Evolutionary conservation across 768 basidiomycete species (phyloP), one percentile per base, ranked within the genome.

Genomic region (Leccinellum rugosiceps): DNA sequence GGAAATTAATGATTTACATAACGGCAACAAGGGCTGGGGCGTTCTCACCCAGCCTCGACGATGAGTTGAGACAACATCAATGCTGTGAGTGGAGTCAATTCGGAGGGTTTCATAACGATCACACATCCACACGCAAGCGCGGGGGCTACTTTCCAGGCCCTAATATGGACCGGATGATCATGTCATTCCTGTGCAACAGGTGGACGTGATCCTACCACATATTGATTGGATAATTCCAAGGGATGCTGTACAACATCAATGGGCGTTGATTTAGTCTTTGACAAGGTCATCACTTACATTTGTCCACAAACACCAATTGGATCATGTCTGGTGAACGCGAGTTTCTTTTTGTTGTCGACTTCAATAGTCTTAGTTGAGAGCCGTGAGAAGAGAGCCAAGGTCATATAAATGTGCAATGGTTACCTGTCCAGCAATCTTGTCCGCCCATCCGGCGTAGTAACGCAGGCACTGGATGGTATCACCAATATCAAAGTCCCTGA

Each of bases 391-490:
- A 35, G 25, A 32, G 43, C 58, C 19, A 28, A 44, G 13, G 21
- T 30, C 25, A 31, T 43, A 13, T 56, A 49, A 21, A 55, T 56
- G 53, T 61, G 58, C 43, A 32, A 44, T 34, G 43, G n/a, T 63
- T 61, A 87, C 88, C 83, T 95, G 85, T 21, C 97, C 96, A 25
- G 80, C 75, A 51, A 97, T 87, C 76, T 98, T 98, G 77, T 98
- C 95, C 9, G 92, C 92, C 90, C 90, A 95, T 23, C 95, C 95
- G 38, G 93, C 95, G 68, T 94, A 97, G 75, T 98, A 97, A 50
- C 92, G 81, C 52, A 93, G 74, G 67, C 90, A 92, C 63, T 84
- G 84, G 19, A 92, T 75, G 58, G 77, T 86, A 67, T 93, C 91
- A 41, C 83, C 85, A 41, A 94, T 88, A 69, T 94, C 91, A 59